These are phyloP conservation scores for Schizophyllum amplum DNA, from an alignment of 1,284 basidiomycete genomes.

Conservation along the genomic window DNA sequence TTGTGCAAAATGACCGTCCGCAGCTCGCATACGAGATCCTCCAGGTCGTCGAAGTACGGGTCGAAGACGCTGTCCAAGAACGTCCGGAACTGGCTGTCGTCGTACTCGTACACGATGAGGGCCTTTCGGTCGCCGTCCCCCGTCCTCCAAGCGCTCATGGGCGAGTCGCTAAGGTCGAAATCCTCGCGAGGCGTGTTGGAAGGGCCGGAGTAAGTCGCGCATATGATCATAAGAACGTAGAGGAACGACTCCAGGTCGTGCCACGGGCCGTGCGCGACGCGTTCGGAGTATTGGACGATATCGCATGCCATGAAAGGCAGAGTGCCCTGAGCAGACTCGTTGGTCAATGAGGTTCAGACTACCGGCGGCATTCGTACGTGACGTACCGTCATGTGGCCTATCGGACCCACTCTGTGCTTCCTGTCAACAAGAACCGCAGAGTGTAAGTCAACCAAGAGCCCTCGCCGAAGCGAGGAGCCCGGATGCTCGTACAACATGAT, in stretches of 20 bases:
- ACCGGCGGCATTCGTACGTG: not conserved
- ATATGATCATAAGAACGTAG: slow-evolving; percentile 8
- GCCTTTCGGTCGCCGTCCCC: not conserved
- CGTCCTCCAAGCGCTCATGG: not conserved
- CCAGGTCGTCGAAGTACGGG: slow-evolving; percentile 9
- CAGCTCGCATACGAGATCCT: not conserved
- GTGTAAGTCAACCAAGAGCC: slow-evolving; percentile 6
- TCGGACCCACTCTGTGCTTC: not conserved
- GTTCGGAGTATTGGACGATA: slow-evolving; percentile 1
- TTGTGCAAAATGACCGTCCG: too few relatives aligned
- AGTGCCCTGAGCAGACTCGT: slow-evolving; percentile 4
- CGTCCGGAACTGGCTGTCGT: not conserved
- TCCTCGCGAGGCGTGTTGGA: slow-evolving; percentile 1
- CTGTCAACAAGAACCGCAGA: not conserved
- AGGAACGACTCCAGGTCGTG: slow-evolving; percentile 9
- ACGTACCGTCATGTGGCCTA: slow-evolving; percentile 1
- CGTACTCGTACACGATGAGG: not conserved
- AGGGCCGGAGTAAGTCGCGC: slow-evolving; percentile 5
- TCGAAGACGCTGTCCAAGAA: not conserved
- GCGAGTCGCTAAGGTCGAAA: slow-evolving; percentile 1
- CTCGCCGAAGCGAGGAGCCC: not conserved
- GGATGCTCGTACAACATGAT: slow-evolving; percentile 3
- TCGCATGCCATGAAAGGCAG: slow-evolving; percentile 8
- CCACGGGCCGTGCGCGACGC: slow-evolving; percentile 3
- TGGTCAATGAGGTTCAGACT: not conserved